A percentile compares a stretch with the other conserved stretches of the same genome.
These are phyloP conservation scores for Nemania sp. DNA, from an alignment of 2,329 filamentous ascomycete species.

Conservation along the genomic window DNA sequence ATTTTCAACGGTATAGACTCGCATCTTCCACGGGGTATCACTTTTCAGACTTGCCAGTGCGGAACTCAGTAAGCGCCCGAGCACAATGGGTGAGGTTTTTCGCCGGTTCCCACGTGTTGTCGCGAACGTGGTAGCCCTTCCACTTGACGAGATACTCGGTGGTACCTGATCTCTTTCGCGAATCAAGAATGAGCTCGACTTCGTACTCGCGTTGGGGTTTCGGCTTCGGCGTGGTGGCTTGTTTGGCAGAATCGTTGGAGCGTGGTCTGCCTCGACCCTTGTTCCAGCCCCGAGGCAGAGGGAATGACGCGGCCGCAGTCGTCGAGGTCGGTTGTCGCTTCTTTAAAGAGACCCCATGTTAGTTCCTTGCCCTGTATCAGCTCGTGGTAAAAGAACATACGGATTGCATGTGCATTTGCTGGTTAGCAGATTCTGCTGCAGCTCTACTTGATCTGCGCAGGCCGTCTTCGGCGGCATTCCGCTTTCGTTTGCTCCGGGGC, in stretches of 20 bases:
- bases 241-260: too few relatives aligned
- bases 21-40: not conserved
- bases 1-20: not conserved
- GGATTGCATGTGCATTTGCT: conserved; percentile 18
- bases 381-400: conserved; percentile 14
- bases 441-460: conserved; percentile 23
- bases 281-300: conserved; percentile 5
- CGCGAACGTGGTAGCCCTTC: conserved; percentile 48
- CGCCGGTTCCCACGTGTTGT: conserved; percentile 60
- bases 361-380: not conserved
- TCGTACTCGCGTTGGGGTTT: too few relatives aligned
- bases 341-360: conserved; percentile 7
- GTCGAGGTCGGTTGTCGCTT: conserved; percentile 13
- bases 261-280: too few relatives aligned
- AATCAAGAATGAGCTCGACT: conserved; percentile 52
- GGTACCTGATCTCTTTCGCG: conserved; percentile 38
- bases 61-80: conserved; percentile 24
- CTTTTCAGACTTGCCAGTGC: not conserved
- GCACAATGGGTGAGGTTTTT: conserved; percentile 47
- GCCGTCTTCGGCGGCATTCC: not conserved
- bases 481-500: conserved; percentile 9
- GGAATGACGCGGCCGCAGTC: not conserved
- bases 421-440: conserved; percentile 23
- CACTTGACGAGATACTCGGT: conserved; percentile 55
- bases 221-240: too few relatives aligned